Base-by-base conservation (phyloP, 306 rosid genomes). In the Cicer cuneatum region DNA sequence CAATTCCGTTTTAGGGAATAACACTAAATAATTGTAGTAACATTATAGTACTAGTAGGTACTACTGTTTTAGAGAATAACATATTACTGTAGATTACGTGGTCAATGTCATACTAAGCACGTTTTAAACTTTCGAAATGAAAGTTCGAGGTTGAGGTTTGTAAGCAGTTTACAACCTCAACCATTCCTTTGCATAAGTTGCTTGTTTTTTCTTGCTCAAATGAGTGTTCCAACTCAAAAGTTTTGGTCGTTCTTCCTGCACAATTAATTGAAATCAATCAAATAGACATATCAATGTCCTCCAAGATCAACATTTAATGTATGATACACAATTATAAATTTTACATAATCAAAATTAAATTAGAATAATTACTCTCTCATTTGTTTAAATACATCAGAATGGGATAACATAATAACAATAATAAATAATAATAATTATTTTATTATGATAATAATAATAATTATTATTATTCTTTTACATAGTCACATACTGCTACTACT, bases 201-300 rank as follows among this genome's bases (percentile, higher is more conserved):
- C 40, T 21, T 15, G 1, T 14, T 4, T 38, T n/a, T 47, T 76
- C 80, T 86, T 80, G 89, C 87, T 83, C 89, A 86, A 86, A 80
- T 80, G 89, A 86, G 83, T 80, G 66, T 24, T 83, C 89, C 85
- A 80, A 46, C 6, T 21, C 19, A 37, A n/a, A 66, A 62, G 33
- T 61, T 41, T n/a, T 8, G n/a, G 7, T 8, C 18, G 10, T 37
- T 21, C 40, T 78, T 66, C 53, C 82, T 66, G 78, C 74, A 68
- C 19, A 59, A 42, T 48, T 19, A 18, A 74, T 29, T 29, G 6
- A 59, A 35, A 21, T 57, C n/a, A 24, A 10, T 29, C 56, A n/a
- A 48, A 48, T 47, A 47, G 7, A 13, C 16, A 49, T 0, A n/a
- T 6, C 9, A 47, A 47, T 48, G 18, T 48, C 18, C 15, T 47